Conservation (phyloP, 192 early-diverging fungal genomes). For the Umbelopsis vinacea region DNA sequence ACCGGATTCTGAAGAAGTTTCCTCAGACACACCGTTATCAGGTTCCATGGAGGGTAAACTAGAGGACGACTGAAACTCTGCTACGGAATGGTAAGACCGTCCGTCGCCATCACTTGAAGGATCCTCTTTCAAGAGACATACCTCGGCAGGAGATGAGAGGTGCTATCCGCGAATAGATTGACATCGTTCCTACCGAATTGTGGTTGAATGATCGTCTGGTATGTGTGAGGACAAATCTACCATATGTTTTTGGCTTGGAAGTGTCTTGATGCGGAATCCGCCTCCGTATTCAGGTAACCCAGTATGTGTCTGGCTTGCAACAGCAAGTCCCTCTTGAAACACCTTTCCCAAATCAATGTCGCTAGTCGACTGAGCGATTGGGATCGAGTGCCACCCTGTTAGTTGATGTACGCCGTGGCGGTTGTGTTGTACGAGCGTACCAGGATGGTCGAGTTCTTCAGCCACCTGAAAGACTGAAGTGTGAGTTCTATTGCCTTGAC, state of each 20-base stretch:
- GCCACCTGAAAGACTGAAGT: conserved; percentile 3
- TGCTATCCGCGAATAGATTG: conserved; percentile 23
- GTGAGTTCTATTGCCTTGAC: conserved; percentile 25
- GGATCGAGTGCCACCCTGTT: conserved; percentile 22
- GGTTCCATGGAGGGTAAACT: conserved; percentile 40
- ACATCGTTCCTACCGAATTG: background rate
- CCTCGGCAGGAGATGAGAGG: conserved; percentile 1
- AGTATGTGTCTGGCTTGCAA: conserved; percentile 4
- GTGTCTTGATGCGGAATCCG: conserved; percentile 13
- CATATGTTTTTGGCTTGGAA: background rate
- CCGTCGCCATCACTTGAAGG: background rate
- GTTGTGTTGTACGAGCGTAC: conserved; percentile 11
- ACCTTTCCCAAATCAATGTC: conserved; percentile 16
- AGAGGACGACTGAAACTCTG: conserved; percentile 18
- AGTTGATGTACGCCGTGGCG: conserved; percentile 6
- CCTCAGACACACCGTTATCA: conserved; percentile 26
- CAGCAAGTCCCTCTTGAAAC: background rate
- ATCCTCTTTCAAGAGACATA: conserved; percentile 24
- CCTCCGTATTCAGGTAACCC: background rate
- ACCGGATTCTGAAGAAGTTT: conserved; percentile 23
- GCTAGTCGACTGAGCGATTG: conserved; percentile 29
- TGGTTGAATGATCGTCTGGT: background rate
- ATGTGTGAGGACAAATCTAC: too few relatives aligned
- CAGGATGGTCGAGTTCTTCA: background rate
- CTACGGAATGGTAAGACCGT: conserved; percentile 30